Evolutionary conservation across 2,329 filamentous ascomycete genomes (phyloP), one percentile per base, ranked within the genome.

Genomic region (Fusarium haematococcum): DNA sequence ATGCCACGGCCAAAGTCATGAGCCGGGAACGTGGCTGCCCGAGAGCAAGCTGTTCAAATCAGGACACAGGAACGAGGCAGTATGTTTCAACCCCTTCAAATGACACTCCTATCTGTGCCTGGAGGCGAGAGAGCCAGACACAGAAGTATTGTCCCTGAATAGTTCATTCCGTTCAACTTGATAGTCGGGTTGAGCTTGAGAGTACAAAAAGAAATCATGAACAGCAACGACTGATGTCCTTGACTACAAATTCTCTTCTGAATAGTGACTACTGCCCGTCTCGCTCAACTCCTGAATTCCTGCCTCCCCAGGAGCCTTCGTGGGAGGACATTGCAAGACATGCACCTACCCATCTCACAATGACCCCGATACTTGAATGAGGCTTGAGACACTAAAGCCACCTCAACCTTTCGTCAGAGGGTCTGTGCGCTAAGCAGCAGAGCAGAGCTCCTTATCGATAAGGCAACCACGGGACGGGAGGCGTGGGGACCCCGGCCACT

Each of bases 391-490:
- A 27, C 11, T 63, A 14, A 57, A 52, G 35, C 56, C 54, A 62
- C 48, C 27, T 52, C n/a, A 39, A 32, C 48, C 41, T 41, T 48
- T 43, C 43, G 14, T 16, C 33, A 50, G 25, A 35, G 43, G 48
- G 59, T 16, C 67, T 67, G 67, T 74, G 69, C 73, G 23, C 32
- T 18, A 25, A 16, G 16, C 25, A 48, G 11, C 11, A 16, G 5
- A 45, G 20, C 41, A 30, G 23, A 52, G 56, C 66, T 65, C 73
- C 67, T 75, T 76, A 76, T 76, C 74, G 74, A 76, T 75, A 76
- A 70, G 35, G 6, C 33, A 48, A 25, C 27, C 23, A 52, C 60
- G 65, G 48, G 8, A 52, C 60, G 65, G 45, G 13, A 48, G 45
- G 61, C 27, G 54, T 68, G 63, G 63, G 35, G 59, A 61, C 54